Evolutionary conservation across 164 flowering plant genomes (phyloP), one percentile per base, ranked within the genome.

Genomic region (Nymphaea colorata): DNA sequence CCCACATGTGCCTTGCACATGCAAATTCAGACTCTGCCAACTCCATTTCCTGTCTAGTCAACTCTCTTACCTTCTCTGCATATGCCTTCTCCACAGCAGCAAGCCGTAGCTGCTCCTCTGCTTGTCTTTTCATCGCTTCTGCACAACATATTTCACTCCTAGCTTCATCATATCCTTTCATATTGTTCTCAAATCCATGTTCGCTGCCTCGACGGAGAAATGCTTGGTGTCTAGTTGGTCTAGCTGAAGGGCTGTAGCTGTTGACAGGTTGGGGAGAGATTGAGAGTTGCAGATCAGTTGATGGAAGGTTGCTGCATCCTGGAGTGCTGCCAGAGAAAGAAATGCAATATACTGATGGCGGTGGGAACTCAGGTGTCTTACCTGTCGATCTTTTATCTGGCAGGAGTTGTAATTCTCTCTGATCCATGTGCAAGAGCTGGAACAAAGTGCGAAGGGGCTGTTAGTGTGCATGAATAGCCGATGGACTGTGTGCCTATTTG

Each of bases 61-160:
- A 82, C 81, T 91, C 98, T 70, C 90, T 80, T 67, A 91, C 85
- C 17, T 88, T 74, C 85, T 94, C 98, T 4, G 98, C 97, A 51
- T 94, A 89, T 17, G 97, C 96, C 78, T 85, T 94, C 72, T 94
- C 98, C 64, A 85, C 76, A 0, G 91, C 83, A 4, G 98, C 98
- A 66, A 91, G 57, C 67, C 96, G 75, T 44, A 88, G 84, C 68
- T 94, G 95, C 83, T 94, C 98, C 5, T 87, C 82, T 7, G 96
- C 91, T 64, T 93, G 85, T 89, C 89, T 82, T 59, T 85, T 89
- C 74, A 93, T 36, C 4, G 87, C 83, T 76, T 86, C 88, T 4
- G 84, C 82, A 55, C 77, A 63, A 36, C 74, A 47, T 41, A 66
- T 14, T 64, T 77, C 75, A 8, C 12, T 44, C 70, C 62, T 69